These are phyloP conservation scores for Colletotrichum nymphaeae DNA, from an alignment of 2,329 filamentous ascomycete species.

Conservation along the genomic window DNA sequence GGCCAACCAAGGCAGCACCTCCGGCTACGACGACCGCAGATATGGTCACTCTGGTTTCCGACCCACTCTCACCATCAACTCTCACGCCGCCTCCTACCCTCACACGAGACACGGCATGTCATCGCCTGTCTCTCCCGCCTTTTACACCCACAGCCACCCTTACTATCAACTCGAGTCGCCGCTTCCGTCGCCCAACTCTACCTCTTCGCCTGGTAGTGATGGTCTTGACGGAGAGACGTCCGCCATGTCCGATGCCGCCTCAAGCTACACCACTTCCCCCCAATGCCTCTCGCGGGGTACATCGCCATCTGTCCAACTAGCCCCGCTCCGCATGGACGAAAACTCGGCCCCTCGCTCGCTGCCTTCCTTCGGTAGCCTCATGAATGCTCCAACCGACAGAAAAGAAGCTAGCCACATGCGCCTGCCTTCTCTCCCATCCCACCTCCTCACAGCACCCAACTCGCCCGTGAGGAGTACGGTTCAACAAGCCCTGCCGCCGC, in stretches of 20 bases:
- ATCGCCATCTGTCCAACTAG: conserved; percentile 55
- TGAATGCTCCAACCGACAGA: conserved; percentile 28
- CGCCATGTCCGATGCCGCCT: conserved; percentile 76
- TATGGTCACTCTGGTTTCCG: conserved; percentile 31
- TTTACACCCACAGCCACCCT: conserved; percentile 33
- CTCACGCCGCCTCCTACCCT: conserved; percentile 35
- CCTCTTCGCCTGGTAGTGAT: conserved; percentile 63
- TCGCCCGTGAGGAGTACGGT: conserved; percentile 40
- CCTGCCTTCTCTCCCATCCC: conserved; percentile 22
- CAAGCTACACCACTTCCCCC: conserved; percentile 71
- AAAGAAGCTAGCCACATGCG: conserved; percentile 18
- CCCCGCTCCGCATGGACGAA: conserved; percentile 44
- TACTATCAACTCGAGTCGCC: conserved; percentile 46
- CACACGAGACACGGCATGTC: conserved; percentile 32
- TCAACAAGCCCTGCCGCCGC: conserved; percentile 22
- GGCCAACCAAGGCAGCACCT: conserved; percentile 38
- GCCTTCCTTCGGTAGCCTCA: conserved; percentile 42
- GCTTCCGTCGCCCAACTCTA: conserved; percentile 51
- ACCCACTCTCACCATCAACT: conserved; percentile 44
- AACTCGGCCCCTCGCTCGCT: conserved; percentile 37
- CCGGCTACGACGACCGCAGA: conserved; percentile 37
- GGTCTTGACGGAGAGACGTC: conserved; percentile 73
- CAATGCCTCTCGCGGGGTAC: conserved; percentile 48
- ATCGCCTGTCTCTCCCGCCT: conserved; percentile 34
- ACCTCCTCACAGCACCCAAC: conserved; percentile 48